Evolutionary conservation across 805 yeast species (phyloP).

Genomic region (Candida hispaniensis): DNA sequence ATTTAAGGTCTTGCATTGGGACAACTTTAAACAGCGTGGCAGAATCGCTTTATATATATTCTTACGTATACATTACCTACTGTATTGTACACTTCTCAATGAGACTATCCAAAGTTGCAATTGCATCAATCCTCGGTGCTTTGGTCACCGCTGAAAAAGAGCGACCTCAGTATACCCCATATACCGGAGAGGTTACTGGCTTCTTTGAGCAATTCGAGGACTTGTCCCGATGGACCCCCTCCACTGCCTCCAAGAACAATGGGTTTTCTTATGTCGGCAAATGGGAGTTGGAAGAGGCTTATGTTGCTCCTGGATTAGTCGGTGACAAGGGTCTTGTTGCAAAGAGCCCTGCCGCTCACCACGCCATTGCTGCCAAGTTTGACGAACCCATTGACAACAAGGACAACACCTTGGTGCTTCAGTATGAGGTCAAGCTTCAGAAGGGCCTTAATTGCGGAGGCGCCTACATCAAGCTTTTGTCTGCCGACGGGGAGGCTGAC

Average conservation of each 20-base stretch:
- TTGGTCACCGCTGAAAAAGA: slow-evolving; percentile 10
- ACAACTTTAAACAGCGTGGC: too few species aligned
- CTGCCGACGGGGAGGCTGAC: slow-evolving; percentile 28
- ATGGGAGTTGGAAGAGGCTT: slow-evolving; percentile 64
- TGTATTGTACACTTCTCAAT: too few species aligned
- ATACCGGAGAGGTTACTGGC: slow-evolving; percentile 26
- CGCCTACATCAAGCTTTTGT: slow-evolving; percentile 69
- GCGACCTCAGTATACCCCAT: slow-evolving; percentile 14
- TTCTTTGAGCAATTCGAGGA: slow-evolving; percentile 57
- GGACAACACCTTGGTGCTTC: slow-evolving; percentile 62
- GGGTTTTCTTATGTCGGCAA: slow-evolving; percentile 55
- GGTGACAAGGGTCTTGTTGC: slow-evolving; percentile 70
- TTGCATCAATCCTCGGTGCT: slow-evolving; percentile 16
- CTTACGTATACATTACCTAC: too few species aligned
- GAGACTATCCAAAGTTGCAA: slow-evolving; percentile 13
- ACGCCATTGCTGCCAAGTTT: slow-evolving; percentile 64
- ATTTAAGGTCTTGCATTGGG: too few species aligned
- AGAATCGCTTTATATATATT: too few species aligned
- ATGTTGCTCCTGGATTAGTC: slow-evolving; percentile 45
- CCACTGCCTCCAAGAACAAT: slow-evolving; percentile 37
- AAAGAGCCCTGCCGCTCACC: slow-evolving; percentile 65
- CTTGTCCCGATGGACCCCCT: slow-evolving; percentile 46
- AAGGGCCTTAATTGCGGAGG: slow-evolving; percentile 78
- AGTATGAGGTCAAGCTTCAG: slow-evolving; percentile 82
- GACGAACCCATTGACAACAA: slow-evolving; percentile 48